These are phyloP conservation scores for Nitzschia palea DNA, from an alignment of 108 stramenopile species.

Conservation along the genomic window DNA sequence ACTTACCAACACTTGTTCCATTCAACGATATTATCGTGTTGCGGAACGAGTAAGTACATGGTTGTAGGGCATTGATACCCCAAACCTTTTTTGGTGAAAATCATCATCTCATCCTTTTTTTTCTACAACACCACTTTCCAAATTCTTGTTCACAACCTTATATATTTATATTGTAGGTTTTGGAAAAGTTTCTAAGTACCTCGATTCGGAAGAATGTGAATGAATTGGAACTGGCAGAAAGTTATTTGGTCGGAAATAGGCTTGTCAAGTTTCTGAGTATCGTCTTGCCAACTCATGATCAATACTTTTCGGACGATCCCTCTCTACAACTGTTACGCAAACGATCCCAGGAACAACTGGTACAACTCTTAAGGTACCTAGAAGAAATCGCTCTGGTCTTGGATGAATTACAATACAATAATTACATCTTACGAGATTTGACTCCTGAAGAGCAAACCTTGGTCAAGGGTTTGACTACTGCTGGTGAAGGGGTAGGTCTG, in stretches of 20 bases:
- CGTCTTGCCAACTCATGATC: slow-evolving; percentile 42
- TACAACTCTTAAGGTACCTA: slow-evolving; percentile 39
- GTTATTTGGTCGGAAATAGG: slow-evolving; percentile 49
- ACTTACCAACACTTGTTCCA: slow-evolving; percentile 29
- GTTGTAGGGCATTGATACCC: background rate
- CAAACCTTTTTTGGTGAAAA: background rate
- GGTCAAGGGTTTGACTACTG: slow-evolving; percentile 1
- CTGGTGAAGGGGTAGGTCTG: too few species aligned
- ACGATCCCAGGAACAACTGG: slow-evolving; percentile 35
- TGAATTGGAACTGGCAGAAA: slow-evolving; percentile 35
- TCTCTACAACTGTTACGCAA: slow-evolving; percentile 5
- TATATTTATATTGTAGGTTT: too few species aligned
- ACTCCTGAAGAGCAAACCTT: slow-evolving; percentile 13
- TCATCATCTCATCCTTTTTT: too few species aligned
- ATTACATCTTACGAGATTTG: slow-evolving; percentile 42
- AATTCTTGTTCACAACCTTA: too few species aligned
- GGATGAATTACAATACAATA: slow-evolving; percentile 47
- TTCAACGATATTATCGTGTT: slow-evolving; percentile 47
- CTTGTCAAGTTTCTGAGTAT: slow-evolving; percentile 44
- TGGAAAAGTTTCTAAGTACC: slow-evolving; percentile 47
- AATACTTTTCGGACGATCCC: slow-evolving; percentile 44
- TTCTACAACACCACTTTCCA: too few species aligned
- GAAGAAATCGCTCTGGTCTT: slow-evolving; percentile 44
- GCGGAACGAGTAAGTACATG: slow-evolving; percentile 40
- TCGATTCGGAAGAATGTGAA: slow-evolving; percentile 14